Evolutionary conservation across 2,329 filamentous ascomycete genomes (phyloP), one percentile per base, ranked within the genome.

Genomic region (Penicillium sp.): DNA sequence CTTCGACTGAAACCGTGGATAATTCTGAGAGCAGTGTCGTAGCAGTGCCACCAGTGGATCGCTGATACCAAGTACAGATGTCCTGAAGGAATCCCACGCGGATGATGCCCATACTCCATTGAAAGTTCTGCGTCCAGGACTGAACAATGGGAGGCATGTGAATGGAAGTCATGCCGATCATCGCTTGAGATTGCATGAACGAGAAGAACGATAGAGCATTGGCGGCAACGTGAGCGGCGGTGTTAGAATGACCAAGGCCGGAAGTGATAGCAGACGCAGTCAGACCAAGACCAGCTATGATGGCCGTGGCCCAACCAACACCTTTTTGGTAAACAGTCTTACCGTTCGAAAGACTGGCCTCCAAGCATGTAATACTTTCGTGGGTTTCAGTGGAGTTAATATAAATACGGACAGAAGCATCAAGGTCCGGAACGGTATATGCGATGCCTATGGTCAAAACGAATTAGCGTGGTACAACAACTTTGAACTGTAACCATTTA

Each of bases 51-150:
- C 94, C 94, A 3, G 94, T 98, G 3, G 94, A 87, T 64, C 93
- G 91, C 80, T 97, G 93, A 75, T 97, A 98, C 94, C 94, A 98
- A 41, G 93, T 96, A 64, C 92, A 91, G 72, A 97, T 91, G 52
- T 83, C 84, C 81, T 98, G 92, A 80, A 97, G 86, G 76, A 96
- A 97, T n/a, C 83, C 84, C 47, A 97, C 85, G 56, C 87, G 86
- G 71, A 98, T 96, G 71, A 98, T 93, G 70, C 94, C 94, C 92
- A 98, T 95, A 73, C 90, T 96, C 94, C 94, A 98, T 75, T 96
- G 91, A 81, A 98, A 97, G 79, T 97, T 94, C 80, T 97, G 93
- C 1, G 93, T 97, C 94, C 94, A 98, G 0, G 93, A 86, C 71
- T 91, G 86, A 58, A 96, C 94, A 64, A 97, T 91, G 0, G 94